Evolutionary conservation across 2,329 filamentous ascomycete species (phyloP).

Genomic region (Fusarium humuli): DNA sequence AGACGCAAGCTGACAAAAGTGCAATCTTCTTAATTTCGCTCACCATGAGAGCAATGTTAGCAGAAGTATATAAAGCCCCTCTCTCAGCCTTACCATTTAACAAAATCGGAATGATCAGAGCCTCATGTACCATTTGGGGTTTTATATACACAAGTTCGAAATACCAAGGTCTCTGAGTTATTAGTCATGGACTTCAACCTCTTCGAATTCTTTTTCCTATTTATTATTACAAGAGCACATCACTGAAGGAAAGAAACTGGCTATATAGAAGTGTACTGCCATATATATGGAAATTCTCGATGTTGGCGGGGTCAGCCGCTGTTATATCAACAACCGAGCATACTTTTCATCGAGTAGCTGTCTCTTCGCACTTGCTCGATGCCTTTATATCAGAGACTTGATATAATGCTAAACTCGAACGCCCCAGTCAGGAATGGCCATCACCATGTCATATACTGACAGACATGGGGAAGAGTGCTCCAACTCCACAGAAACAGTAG

Average conservation of each 20-base stretch:
- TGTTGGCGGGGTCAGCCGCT: too few species aligned
- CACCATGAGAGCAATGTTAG: not conserved
- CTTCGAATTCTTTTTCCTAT: not conserved
- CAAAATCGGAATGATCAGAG: not conserved
- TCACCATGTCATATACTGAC: not conserved
- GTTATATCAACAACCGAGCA: not conserved
- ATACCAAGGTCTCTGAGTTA: not conserved
- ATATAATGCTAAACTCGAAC: not conserved
- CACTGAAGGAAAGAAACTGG: too few species aligned
- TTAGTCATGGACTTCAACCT: not conserved
- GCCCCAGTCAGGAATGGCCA: not conserved
- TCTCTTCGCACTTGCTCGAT: not conserved
- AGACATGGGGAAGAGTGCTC: not conserved
- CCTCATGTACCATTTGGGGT: not conserved
- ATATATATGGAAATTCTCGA: too few species aligned
- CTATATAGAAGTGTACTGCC: too few species aligned
- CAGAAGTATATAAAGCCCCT: not conserved
- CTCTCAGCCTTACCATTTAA: not conserved
- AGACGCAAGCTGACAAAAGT: not conserved
- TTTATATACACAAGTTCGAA: not conserved
- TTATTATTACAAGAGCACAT: not conserved
- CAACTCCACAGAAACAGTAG: not conserved
- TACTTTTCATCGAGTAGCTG: not conserved
- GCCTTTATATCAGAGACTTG: not conserved
- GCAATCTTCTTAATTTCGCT: not conserved